A percentile compares a stretch with the other conserved stretches of the same genome.
Conservation (phyloP, 805 yeast genomes). For the Wickerhamomyces sydowiorum region DNA sequence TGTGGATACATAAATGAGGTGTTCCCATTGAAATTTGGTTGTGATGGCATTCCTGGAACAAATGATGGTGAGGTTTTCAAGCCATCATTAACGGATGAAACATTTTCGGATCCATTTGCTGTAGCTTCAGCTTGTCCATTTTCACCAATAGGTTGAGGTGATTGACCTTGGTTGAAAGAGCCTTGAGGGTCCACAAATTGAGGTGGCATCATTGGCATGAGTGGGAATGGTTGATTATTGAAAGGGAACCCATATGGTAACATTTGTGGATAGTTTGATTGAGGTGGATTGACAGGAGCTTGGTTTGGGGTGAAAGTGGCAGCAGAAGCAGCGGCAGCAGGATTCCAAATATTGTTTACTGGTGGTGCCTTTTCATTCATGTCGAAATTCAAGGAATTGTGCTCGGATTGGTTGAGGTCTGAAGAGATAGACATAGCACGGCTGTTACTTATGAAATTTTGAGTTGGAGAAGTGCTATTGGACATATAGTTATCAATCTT, state of each 20-base stretch:
- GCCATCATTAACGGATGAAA: background rate
- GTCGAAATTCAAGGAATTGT: conserved; percentile 27
- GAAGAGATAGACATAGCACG: conserved; percentile 22
- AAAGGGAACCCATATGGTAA: conserved; percentile 31
- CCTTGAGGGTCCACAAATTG: conserved; percentile 12
- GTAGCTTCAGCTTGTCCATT: background rate
- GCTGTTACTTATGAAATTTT: conserved; percentile 25
- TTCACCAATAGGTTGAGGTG: background rate
- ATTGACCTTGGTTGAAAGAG: conserved; percentile 3
- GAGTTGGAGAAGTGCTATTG: conserved; percentile 41
- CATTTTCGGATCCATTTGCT: background rate
- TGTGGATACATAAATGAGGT: conserved; percentile 24
- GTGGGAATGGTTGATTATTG: conserved; percentile 27
- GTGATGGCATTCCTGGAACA: conserved; percentile 3
- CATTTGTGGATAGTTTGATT: conserved; percentile 23
- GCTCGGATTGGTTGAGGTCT: conserved; percentile 27
- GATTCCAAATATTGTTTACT: conserved; percentile 53
- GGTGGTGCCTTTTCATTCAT: conserved; percentile 15
- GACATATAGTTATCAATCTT: conserved; percentile 50
- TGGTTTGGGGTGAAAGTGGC: conserved; percentile 45
- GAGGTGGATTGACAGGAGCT: conserved; percentile 20
- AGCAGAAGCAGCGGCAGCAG: conserved; percentile 61
- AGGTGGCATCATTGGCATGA: conserved; percentile 26
- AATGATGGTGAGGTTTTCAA: background rate
- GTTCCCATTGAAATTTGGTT: conserved; percentile 13